Percentiles rank a stretch among this genome's conserved stretches.
phyloP scores from a whole-genome alignment of 495 filamentous ascomycete species.

The Aspergillus funiculosus region DNA sequence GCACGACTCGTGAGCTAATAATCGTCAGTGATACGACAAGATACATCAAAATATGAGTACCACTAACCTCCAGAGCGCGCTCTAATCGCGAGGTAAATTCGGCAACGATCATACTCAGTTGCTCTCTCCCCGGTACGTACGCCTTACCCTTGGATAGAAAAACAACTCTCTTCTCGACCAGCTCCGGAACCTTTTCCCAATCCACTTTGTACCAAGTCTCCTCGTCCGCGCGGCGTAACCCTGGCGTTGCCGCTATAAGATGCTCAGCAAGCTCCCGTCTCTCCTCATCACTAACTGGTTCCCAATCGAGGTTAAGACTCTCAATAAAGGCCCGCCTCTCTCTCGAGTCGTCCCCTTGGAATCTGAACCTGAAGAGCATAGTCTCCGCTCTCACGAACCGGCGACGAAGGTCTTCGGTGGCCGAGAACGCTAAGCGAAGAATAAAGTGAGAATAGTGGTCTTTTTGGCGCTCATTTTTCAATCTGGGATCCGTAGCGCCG shows the following conservation, averaged over 20 bases:
- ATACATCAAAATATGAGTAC: neutral
- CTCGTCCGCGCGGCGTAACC: conserved; percentile 58
- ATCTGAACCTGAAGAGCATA: conserved; percentile 77
- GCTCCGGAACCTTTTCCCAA: conserved; percentile 86
- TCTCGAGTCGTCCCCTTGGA: conserved; percentile 59
- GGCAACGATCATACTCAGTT: conserved; percentile 78
- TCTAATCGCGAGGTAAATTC: conserved; percentile 79
- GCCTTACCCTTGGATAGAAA: conserved; percentile 77
- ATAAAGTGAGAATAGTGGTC: conserved; percentile 99
- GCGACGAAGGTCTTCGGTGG: conserved; percentile 84
- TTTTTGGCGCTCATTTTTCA: conserved; percentile 75
- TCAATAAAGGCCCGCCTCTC: conserved; percentile 76
- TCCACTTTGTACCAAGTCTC: conserved; percentile 91
- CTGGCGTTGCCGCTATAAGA: conserved; percentile 48
- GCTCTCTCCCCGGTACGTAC: conserved; percentile 82
- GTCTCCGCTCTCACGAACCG: conserved; percentile 84
- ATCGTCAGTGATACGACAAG: conserved; percentile 17
- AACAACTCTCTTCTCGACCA: conserved; percentile 74
- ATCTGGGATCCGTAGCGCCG: conserved; percentile 39
- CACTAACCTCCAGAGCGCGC: conserved; percentile 66
- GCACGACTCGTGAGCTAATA: conserved; percentile 74
- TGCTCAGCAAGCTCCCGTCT: conserved; percentile 48
- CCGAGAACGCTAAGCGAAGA: conserved; percentile 84
- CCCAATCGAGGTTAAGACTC: conserved; percentile 72
- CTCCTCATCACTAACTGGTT: conserved; percentile 73